Base-by-base conservation (phyloP, 2,329 filamentous ascomycete species). In the Thielaviopsis euricoi region DNA sequence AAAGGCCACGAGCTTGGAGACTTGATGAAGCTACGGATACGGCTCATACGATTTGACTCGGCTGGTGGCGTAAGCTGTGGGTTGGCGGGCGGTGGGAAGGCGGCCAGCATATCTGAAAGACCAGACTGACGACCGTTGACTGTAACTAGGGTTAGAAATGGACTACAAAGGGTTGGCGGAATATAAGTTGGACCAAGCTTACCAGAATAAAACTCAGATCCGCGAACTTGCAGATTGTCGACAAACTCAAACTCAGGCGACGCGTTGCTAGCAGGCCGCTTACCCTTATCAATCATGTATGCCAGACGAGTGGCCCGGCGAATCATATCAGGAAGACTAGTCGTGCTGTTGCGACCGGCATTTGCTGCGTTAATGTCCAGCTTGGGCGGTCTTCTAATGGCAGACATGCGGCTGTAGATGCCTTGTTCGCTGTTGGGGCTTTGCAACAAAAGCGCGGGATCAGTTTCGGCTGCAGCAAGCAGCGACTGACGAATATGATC, bases 281-380 rank as follows among this genome's bases (percentile, higher is more conserved):
- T 84, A 13, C 91, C 91, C 63, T 83, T 83, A 65, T 97, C 91
- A 60, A 98, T 83, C 70, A 95, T 89, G 0, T 87, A 81, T 17
- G 90, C 91, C 43, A 97, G 74, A 63, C 82, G 82, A 0, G 91
- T 97, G 12, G 93, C 93, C 64, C 93, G 81, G 65, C 82, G 79
- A 63, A 98, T 97, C 61, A 98, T 73, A 67, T 97, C 93, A 0
- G 90, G 86, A 60, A 98, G 73, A 70, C 90, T 96, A 1, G 93
- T 97, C 62, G 95, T 75, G 67, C 90, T 96, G 3, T 89, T 90
- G 65, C 93, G 81, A 1, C 85, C 81, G 37, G 13, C 53, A 69
- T 96, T 89, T 17, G 87, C 87, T 3, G 87, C 87, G 66, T 90
- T 84, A 23, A 96, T 85, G 66, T 96, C 83, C 3, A 96, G 73